A percentile compares a stretch with the other conserved stretches of the same genome.
Evolutionary conservation across 75 land plant genomes (phyloP).

Genomic region (Pinus tabuliformis): DNA sequence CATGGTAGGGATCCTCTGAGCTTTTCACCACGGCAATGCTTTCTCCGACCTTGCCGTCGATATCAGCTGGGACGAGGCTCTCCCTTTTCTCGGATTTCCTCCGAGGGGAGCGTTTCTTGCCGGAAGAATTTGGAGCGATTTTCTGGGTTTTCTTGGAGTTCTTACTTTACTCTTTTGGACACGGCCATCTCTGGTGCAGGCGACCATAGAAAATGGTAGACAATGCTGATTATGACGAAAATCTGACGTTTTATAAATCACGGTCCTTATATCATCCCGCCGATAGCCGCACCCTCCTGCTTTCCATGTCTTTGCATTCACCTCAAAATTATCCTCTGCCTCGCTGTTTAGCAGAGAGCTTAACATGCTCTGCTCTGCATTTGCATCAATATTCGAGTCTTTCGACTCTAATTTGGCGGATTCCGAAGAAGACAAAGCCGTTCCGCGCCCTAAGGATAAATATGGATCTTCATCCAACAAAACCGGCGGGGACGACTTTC

Average conservation of each 20-base stretch:
- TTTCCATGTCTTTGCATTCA: constrained; percentile 29
- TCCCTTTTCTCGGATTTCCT: not conserved
- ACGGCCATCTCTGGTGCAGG: not conserved
- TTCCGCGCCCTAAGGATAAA: not conserved
- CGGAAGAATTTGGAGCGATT: not conserved
- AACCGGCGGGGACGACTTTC: too few species aligned
- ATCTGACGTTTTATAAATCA: not conserved
- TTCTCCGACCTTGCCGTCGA: constrained; percentile 11
- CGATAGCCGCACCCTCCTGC: not conserved
- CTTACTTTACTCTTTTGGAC: not conserved
- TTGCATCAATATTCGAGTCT: not conserved
- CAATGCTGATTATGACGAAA: not conserved
- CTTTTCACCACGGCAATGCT: constrained; percentile 53
- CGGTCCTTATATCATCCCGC: constrained; percentile 8
- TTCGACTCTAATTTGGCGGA: not conserved
- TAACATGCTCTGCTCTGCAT: not conserved
- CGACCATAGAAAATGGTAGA: constrained; percentile 1
- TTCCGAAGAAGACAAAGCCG: not conserved
- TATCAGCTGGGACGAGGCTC: too few species aligned
- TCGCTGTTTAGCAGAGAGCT: not conserved
- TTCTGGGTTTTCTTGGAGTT: not conserved
- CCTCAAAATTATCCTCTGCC: constrained; percentile 12
- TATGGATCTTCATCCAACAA: not conserved
- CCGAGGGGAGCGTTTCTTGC: not conserved
- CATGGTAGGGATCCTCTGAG: constrained; percentile 51